These are phyloP conservation scores for Tricharina praecox DNA, from an alignment of 495 filamentous ascomycete genomes.

Conservation along the genomic window DNA sequence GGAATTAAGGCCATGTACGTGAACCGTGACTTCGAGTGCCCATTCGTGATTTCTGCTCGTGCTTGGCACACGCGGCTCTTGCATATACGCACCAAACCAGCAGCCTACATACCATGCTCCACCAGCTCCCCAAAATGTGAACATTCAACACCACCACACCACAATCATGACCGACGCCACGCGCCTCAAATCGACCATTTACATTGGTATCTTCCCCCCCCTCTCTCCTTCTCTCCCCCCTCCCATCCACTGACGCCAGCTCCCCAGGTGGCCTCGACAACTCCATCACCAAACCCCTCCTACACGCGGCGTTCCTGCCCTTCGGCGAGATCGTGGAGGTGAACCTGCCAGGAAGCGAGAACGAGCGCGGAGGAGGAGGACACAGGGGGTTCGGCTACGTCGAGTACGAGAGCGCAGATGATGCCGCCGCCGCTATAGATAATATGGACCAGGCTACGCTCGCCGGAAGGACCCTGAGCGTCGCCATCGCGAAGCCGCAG, in stretches of 20 bases:
- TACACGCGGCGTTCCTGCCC: conserved; percentile 84
- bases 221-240: neutral
- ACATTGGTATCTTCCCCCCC: conserved; percentile 41
- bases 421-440: conserved; percentile 90
- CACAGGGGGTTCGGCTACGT: conserved; percentile 95
- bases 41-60: no score
- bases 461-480: conserved; percentile 83
- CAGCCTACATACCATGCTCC: no score
- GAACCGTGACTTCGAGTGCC: no score
- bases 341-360: conserved; percentile 67
- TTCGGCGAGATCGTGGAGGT: conserved; percentile 90
- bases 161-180: conserved; percentile 57
- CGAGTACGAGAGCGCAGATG: conserved; percentile 70
- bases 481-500: conserved; percentile 77
- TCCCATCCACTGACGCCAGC: neutral
- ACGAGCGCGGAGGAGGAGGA: conserved; percentile 49
- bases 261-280: conserved; percentile 49
- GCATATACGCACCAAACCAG: no score
- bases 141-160: no score
- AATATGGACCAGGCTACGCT: conserved; percentile 98
- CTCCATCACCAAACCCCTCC: conserved; percentile 49
- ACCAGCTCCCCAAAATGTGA: no score
- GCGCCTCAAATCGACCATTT: conserved; percentile 76
- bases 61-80: no score
- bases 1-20: no score